These are phyloP conservation scores for Botrytis hyacinthi DNA, from an alignment of 2,329 filamentous ascomycete genomes.

Conservation along the genomic window DNA sequence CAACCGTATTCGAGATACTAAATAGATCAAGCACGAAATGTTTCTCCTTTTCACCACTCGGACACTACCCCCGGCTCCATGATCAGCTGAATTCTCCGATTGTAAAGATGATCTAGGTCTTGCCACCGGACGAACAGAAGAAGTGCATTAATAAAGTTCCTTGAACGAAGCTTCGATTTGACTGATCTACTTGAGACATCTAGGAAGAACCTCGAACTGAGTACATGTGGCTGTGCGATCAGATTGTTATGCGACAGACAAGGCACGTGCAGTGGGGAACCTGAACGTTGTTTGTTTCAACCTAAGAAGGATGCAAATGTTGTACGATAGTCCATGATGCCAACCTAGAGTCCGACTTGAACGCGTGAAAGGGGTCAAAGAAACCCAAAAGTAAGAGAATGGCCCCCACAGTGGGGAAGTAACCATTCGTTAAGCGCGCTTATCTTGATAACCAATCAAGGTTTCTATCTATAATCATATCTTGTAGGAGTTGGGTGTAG, in stretches of 20 bases:
- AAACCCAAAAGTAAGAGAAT: not conserved
- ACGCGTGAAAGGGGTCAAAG: not conserved
- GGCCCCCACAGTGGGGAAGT: not conserved
- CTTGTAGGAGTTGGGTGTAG: not conserved
- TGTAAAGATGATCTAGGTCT: not conserved
- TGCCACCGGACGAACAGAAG: conserved; percentile 1
- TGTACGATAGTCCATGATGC: not conserved
- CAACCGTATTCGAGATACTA: not conserved
- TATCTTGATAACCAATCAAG: too few relatives aligned
- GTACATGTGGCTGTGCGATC: not conserved
- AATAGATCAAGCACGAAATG: conserved; percentile 4
- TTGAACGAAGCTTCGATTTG: not conserved
- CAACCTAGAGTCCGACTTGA: not conserved
- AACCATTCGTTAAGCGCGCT: not conserved
- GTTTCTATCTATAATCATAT: not conserved
- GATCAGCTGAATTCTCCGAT: not conserved
- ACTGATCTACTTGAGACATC: not conserved
- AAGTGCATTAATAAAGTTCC: not conserved
- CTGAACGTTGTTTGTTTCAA: conserved; percentile 2
- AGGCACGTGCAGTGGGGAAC: not conserved
- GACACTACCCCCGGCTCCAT: not conserved
- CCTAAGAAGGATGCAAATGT: not conserved
- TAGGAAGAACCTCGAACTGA: not conserved
- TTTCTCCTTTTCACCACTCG: not conserved
- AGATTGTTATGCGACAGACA: not conserved